Conservation (phyloP, 106 monocot species). For the Dendrobium nobile region DNA sequence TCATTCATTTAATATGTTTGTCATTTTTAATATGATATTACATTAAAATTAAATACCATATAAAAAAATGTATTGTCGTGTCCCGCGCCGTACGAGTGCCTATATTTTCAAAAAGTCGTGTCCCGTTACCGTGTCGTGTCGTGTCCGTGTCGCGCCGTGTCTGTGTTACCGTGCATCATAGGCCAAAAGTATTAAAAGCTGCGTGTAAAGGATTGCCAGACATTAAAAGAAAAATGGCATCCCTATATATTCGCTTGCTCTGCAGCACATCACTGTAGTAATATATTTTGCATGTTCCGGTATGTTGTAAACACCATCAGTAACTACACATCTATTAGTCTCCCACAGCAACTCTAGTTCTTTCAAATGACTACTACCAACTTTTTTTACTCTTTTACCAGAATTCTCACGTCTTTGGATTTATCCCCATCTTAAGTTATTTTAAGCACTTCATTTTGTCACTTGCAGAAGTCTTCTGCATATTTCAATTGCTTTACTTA, state of each 20-base stretch:
- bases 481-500: not conserved
- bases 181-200: no score
- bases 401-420: not conserved
- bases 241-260: not conserved
- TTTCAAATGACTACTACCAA: not conserved
- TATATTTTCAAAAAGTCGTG: no score
- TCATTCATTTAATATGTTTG: no score
- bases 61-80: no score
- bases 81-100: no score
- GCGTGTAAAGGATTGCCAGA: not conserved
- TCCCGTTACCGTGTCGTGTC: no score
- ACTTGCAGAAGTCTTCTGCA: not conserved
- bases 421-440: not conserved
- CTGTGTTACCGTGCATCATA: no score
- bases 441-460: not conserved
- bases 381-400: not conserved
- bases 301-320: not conserved
- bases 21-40: no score
- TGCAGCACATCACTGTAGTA: not conserved
- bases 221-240: not conserved
- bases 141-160: no score
- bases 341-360: not conserved
- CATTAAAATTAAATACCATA: no score
- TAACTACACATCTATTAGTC: not conserved
- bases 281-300: not conserved